Conservation (phyloP, 805 yeast species). For the Yamadazyma sp. region DNA sequence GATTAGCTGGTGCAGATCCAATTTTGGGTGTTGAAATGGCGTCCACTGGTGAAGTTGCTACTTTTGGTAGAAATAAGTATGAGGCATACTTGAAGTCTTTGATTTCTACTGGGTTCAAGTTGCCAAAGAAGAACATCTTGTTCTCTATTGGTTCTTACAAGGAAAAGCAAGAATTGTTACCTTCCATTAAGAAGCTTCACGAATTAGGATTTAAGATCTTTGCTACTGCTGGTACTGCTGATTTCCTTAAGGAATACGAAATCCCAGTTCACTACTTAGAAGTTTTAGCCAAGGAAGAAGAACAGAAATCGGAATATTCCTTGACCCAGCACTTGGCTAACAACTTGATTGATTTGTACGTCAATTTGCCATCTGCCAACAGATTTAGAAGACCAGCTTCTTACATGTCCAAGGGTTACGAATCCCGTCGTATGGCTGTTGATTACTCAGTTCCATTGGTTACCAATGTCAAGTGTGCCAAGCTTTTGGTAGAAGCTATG, state of each 20-base stretch:
- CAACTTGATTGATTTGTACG: conserved; percentile 92
- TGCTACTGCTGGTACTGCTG: conserved; percentile 99
- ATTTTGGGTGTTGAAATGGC: conserved; percentile 99
- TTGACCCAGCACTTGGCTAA: conserved; percentile 95
- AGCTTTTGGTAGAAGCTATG: conserved; percentile 91
- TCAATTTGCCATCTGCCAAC: conserved; percentile 95
- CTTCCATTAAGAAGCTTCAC: conserved; percentile 76
- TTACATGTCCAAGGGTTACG: conserved; percentile 95
- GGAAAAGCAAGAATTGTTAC: conserved; percentile 91
- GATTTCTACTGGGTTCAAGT: conserved; percentile 90
- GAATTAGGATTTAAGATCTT: conserved; percentile 87
- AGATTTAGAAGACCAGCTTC: conserved; percentile 98
- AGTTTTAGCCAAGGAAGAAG: conserved; percentile 69
- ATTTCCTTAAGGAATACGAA: conserved; percentile 91
- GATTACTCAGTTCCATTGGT: conserved; percentile 97
- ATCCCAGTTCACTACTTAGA: conserved; percentile 95
- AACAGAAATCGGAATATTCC: conserved; percentile 90
- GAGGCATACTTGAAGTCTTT: conserved; percentile 96
- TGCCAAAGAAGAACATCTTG: conserved; percentile 92
- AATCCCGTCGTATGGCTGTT: conserved; percentile 99
- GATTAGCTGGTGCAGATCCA: conserved; percentile 99
- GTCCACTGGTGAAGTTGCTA: conserved; percentile 97
- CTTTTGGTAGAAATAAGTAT: conserved; percentile 92
- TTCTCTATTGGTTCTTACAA: conserved; percentile 95
- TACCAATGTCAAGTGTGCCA: conserved; percentile 96